Evolutionary conservation across 108 stramenopile species (phyloP).

Genomic region (Asterionellopsis glacialis): DNA sequence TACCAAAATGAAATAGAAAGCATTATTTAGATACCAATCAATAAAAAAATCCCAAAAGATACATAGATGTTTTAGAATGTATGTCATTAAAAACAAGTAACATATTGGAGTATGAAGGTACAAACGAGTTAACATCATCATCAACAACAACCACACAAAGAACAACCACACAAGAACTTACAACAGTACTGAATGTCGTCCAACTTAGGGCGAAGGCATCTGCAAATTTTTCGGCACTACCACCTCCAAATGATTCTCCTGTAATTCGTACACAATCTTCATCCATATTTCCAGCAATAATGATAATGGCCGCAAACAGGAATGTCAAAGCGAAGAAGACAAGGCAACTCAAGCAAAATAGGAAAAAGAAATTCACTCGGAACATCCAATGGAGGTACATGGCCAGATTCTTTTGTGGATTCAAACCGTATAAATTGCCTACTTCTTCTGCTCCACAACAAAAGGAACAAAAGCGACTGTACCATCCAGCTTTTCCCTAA

Average conservation of each 20-base stretch:
- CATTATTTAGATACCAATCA: neutral
- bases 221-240: slow-evolving; percentile 18
- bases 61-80: too few species aligned
- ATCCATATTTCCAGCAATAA: slow-evolving; percentile 28
- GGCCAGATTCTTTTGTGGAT: slow-evolving; percentile 17
- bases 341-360: slow-evolving; percentile 33
- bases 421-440: too few species aligned
- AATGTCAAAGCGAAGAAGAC: slow-evolving; percentile 33
- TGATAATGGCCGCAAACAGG: slow-evolving; percentile 32
- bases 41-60: too few species aligned
- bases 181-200: slow-evolving; percentile 64
- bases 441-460: too few species aligned
- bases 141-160: too few species aligned
- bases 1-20: slow-evolving; percentile 9
- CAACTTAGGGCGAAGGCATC: slow-evolving; percentile 73
- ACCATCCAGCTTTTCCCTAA: too few species aligned
- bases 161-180: too few species aligned
- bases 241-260: slow-evolving; percentile 18
- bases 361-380: slow-evolving; percentile 45
- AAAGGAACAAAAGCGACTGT: too few species aligned
- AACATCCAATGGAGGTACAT: slow-evolving; percentile 52
- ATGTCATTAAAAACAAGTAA: too few species aligned
- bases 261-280: slow-evolving; percentile 33
- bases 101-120: too few species aligned
- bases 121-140: too few species aligned